These are phyloP conservation scores for rapeseed (Brassica napus) DNA, from an alignment of 345 rosid genomes.

Conservation along the genomic window DNA sequence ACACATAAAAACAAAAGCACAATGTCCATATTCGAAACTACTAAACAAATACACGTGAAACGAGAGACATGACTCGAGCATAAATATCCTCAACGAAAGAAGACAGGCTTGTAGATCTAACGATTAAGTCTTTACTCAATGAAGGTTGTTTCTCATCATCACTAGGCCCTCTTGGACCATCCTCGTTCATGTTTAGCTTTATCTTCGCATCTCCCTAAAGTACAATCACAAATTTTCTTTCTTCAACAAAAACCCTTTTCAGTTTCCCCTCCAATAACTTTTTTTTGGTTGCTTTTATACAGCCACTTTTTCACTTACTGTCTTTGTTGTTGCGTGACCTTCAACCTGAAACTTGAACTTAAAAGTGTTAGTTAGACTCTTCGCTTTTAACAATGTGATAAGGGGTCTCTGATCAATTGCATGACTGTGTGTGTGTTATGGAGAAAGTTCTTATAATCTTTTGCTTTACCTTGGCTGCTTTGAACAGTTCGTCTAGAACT, in stretches of 20 bases:
- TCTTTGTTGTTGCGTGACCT: slow-evolving; percentile 10
- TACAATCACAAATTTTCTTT: slow-evolving; percentile 34
- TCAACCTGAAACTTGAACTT: slow-evolving; percentile 26
- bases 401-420: not conserved
- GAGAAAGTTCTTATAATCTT: not conserved
- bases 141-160: slow-evolving; percentile 22
- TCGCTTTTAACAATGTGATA: slow-evolving; percentile 3
- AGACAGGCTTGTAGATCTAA: slow-evolving; percentile 6
- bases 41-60: slow-evolving; percentile 31
- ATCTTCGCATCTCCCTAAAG: slow-evolving; percentile 32
- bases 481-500: slow-evolving; percentile 94
- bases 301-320: slow-evolving; percentile 41
- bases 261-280: slow-evolving; percentile 26
- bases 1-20: not conserved
- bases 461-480: slow-evolving; percentile 83
- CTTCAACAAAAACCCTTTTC: slow-evolving; percentile 22
- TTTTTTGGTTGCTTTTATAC: slow-evolving; percentile 32
- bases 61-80: slow-evolving; percentile 15
- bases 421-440: not conserved
- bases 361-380: slow-evolving; percentile 7
- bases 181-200: slow-evolving; percentile 17
- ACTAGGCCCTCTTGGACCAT: not conserved
- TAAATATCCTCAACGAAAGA: slow-evolving; percentile 29
- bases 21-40: not conserved
- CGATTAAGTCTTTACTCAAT: not conserved